Conservation (phyloP, 73 alveolate genomes). For the Diophrys appendiculata region DNA sequence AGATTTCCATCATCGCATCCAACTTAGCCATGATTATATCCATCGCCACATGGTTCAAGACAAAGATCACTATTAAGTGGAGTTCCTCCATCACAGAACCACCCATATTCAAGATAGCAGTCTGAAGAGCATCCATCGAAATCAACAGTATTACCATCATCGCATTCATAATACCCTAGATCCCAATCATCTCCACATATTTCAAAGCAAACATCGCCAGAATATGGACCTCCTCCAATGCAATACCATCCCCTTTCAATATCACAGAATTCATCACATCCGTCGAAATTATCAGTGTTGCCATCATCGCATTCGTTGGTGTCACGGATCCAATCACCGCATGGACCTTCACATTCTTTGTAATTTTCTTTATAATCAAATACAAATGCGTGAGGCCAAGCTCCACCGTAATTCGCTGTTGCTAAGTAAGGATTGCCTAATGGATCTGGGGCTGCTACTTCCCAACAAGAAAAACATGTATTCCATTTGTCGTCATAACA, state of each 20-base stretch:
- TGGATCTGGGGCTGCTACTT: too few species aligned
- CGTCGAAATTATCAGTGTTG: constrained; percentile 7
- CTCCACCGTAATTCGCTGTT: too few species aligned
- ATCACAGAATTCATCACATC: constrained; percentile 5
- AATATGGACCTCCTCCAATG: constrained; percentile 20
- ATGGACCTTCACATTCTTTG: too few species aligned
- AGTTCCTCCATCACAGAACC: constrained; percentile 1
- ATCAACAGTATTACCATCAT: neutral
- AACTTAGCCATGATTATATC: constrained; percentile 20
- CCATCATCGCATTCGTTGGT: constrained; percentile 23
- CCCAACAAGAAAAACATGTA: too few species aligned
- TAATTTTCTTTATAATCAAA: too few species aligned
- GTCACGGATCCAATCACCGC: neutral
- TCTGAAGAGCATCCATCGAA: constrained; percentile 1
- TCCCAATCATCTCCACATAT: constrained; percentile 62
- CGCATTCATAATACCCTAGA: neutral
- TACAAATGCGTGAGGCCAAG: too few species aligned
- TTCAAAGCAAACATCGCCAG: constrained; percentile 38
- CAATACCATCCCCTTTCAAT: constrained; percentile 43
- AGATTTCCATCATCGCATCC: constrained; percentile 22
- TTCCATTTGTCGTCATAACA: too few species aligned
- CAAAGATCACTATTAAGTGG: constrained; percentile 25
- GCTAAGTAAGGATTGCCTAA: constrained; percentile 80
- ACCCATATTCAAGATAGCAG: neutral
- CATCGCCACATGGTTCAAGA: constrained; percentile 63